Evolutionary conservation across 1,139 yeast genomes (phyloP).

Genomic region (Saccharomyces hybrid): DNA sequence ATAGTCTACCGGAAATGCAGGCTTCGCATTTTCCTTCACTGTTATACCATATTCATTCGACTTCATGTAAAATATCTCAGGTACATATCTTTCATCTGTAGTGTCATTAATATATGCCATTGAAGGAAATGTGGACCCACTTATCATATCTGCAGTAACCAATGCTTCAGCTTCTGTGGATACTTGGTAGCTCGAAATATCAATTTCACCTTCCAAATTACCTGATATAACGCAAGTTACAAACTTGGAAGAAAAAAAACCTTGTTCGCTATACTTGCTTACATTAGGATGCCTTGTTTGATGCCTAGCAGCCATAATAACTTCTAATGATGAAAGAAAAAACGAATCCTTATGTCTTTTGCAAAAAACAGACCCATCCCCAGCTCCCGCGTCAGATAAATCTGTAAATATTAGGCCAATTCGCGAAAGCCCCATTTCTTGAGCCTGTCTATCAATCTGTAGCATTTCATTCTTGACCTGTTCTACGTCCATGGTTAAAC

Average conservation of each 20-base stretch:
- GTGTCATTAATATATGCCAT: constrained; percentile 75
- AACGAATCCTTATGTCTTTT: constrained; percentile 90
- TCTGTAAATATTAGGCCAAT: constrained; percentile 89
- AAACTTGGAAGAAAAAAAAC: constrained; percentile 74
- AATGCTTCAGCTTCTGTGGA: constrained; percentile 82
- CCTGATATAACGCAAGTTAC: constrained; percentile 92
- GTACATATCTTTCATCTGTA: constrained; percentile 70
- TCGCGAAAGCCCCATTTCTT: constrained; percentile 53
- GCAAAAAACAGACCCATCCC: constrained; percentile 83
- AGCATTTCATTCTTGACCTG: constrained; percentile 50
- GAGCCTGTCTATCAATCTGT: constrained; percentile 49
- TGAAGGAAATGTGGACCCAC: constrained; percentile 87
- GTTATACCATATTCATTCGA: constrained; percentile 83
- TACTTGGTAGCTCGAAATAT: constrained; percentile 85
- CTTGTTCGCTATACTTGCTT: constrained; percentile 58
- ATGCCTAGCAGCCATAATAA: constrained; percentile 73
- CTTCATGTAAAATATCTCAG: constrained; percentile 82
- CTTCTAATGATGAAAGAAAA: constrained; percentile 79
- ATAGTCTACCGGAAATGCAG: constrained; percentile 94
- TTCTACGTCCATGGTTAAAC: constrained; percentile 51
- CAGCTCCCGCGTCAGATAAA: constrained; percentile 75
- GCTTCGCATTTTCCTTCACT: constrained; percentile 84
- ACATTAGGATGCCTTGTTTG: constrained; percentile 62
- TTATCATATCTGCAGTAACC: constrained; percentile 75
- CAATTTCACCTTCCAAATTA: constrained; percentile 78